phyloP scores from a whole-genome alignment of 2,329 filamentous ascomycete species.

The Aureobasidium mangrovei region DNA sequence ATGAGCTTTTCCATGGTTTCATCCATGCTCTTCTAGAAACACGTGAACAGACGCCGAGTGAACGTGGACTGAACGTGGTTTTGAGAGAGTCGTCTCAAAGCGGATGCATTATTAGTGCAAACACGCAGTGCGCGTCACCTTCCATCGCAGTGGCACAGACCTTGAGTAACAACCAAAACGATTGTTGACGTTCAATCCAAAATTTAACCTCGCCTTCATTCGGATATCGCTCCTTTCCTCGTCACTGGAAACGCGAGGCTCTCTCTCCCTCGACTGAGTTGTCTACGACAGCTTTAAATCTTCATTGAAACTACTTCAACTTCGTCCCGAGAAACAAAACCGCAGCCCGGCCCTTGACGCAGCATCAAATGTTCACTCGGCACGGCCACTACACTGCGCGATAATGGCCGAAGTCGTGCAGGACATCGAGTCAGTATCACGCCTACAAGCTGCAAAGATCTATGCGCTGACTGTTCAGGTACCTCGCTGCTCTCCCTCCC shows the following conservation, averaged over 20 bases:
- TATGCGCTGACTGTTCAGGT: not conserved
- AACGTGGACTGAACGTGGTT: no score
- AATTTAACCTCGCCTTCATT: not conserved
- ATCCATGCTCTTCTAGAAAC: no score
- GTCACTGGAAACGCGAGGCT: no score
- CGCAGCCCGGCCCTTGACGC: no score
- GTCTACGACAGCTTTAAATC: no score
- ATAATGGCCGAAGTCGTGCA: constrained; percentile 9
- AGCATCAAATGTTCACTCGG: not conserved
- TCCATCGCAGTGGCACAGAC: not conserved
- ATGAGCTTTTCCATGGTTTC: no score
- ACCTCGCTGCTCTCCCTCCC: constrained; percentile 25
- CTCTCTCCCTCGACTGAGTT: no score
- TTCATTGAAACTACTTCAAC: no score
- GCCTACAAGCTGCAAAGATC: not conserved
- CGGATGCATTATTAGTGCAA: constrained; percentile 6
- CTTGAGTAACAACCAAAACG: not conserved
- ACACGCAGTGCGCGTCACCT: constrained; percentile 6
- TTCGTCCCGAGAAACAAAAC: no score
- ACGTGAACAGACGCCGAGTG: no score
- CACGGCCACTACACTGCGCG: not conserved
- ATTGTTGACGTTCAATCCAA: not conserved
- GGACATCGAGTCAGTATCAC: constrained; percentile 6
- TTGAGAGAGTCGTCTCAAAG: not conserved
- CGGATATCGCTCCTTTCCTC: no score